Evolutionary conservation across 2,329 filamentous ascomycete species (phyloP).

Genomic region (Rhinocladiella similis): DNA sequence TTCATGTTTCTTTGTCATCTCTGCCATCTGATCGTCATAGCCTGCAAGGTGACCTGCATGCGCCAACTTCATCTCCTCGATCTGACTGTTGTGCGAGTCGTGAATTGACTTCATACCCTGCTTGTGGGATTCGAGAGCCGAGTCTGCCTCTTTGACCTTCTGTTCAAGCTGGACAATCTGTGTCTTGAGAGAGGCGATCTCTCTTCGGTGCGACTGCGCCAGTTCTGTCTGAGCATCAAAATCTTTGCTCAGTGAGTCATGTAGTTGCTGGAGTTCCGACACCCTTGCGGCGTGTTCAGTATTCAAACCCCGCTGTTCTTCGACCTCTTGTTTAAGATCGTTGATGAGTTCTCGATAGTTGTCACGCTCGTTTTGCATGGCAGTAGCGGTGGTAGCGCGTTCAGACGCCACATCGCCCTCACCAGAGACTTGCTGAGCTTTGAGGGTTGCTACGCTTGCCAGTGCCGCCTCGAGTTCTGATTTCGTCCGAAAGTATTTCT

Average conservation of each 20-base stretch:
- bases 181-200: slow-evolving; percentile 43
- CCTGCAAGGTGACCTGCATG: slow-evolving; percentile 33
- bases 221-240: slow-evolving; percentile 66
- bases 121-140: slow-evolving; percentile 55
- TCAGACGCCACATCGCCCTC: slow-evolving; percentile 27
- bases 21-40: slow-evolving; percentile 38
- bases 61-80: slow-evolving; percentile 31
- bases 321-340: slow-evolving; percentile 70
- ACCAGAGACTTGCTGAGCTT: slow-evolving; percentile 34
- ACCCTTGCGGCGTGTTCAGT: slow-evolving; percentile 68
- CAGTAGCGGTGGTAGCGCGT: slow-evolving; percentile 41
- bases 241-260: slow-evolving; percentile 65
- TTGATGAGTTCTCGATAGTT: slow-evolving; percentile 62
- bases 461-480: slow-evolving; percentile 69
- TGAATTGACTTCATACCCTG: slow-evolving; percentile 41
- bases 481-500: slow-evolving; percentile 70
- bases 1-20: slow-evolving; percentile 52
- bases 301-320: slow-evolving; percentile 76
- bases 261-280: slow-evolving; percentile 70
- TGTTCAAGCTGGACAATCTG: slow-evolving; percentile 29
- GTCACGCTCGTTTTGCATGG: slow-evolving; percentile 52
- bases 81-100: slow-evolving; percentile 38
- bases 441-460: slow-evolving; percentile 52
- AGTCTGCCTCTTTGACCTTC: slow-evolving; percentile 53
- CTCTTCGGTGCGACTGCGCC: slow-evolving; percentile 56